Base-by-base conservation (phyloP, 495 filamentous ascomycete genomes). In the Clavariopsis aquatica region DNA sequence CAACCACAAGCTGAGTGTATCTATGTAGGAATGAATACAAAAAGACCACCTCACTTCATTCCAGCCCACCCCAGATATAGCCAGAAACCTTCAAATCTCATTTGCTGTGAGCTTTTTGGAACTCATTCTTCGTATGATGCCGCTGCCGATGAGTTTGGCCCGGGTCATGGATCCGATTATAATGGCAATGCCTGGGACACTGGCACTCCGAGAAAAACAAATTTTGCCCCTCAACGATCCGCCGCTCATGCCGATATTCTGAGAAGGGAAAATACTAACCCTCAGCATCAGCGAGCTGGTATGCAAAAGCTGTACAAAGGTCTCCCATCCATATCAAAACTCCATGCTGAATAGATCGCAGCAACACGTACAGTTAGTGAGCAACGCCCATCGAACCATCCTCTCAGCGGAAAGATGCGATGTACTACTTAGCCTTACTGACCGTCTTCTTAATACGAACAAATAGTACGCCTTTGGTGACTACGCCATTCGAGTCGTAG, bases 391-490 rank as follows among this genome's bases (percentile, higher is more conserved):
- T n/a, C n/a, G n/a, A n/a, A n/a, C n/a, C n/a, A n/a, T n/a, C n/a
- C n/a, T n/a, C n/a, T n/a, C n/a, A n/a, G n/a, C n/a, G n/a, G n/a
- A n/a, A n/a, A n/a, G n/a, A 17, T 20, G 12, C 20, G 53, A 22
- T 43, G 15, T 13, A 56, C 36, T 24, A 56, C 51, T 54, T 38
- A 38, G 29, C 43, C n/a, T 8, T n/a, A 56, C 58, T 64, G 54
- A 69, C 36, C 55, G 65, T 80, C 78, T 88, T 91, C 9, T 74
- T 76, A 36, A 94, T 80, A 71, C 82, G 83, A 0, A 96, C 84
- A 60, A 96, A 73, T 46, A 97, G 63, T 29, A 87, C 77, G 9
- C 87, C 89, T 5, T 82, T 79, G 22, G 82, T 84, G 58, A 83
- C 76, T 15, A 78, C 66, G 1, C 92, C 91, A 45, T 84, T 77